phyloP scores from a whole-genome alignment of 106 monocot genomes.

The Acorus calamus region DNA sequence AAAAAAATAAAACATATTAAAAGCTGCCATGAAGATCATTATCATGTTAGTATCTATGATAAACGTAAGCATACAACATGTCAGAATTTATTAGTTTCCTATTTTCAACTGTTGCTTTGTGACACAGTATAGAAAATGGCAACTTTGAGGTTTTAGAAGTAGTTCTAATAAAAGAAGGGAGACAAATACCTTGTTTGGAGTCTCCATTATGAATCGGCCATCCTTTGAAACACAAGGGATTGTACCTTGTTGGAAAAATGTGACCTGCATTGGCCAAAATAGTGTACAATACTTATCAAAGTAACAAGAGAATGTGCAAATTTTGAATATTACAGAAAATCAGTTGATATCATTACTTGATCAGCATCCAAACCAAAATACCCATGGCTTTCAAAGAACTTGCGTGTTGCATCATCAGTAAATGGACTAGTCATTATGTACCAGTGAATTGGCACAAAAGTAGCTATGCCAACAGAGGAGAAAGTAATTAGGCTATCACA shows the following conservation, averaged over 20 bases:
- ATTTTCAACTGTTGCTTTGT: no score
- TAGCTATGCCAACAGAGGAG: conserved; percentile 22
- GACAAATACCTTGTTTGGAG: conserved; percentile 55
- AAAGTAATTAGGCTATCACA: conserved; percentile 7
- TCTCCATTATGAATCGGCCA: conserved; percentile 96
- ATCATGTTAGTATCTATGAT: no score
- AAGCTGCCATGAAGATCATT: no score
- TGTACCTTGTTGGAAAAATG: conserved; percentile 98
- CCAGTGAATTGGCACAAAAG: conserved; percentile 70
- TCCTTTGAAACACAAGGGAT: conserved; percentile 86
- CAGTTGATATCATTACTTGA: conserved; percentile 43
- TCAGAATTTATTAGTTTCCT: no score
- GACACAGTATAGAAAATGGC: no score
- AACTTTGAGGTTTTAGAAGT: no score
- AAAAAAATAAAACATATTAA: no score
- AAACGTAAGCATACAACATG: no score
- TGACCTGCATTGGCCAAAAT: conserved; percentile 43
- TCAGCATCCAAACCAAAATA: conserved; percentile 92
- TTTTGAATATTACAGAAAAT: neutral
- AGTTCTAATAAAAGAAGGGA: neutral
- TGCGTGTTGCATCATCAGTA: conserved; percentile 78
- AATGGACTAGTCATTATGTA: conserved; percentile 99
- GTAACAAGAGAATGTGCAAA: neutral
- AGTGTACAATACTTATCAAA: conserved; percentile 2
- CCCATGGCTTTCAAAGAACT: conserved; percentile 85